Base-by-base conservation (phyloP, 2,329 filamentous ascomycete species). In the Talaromyces sp. region DNA sequence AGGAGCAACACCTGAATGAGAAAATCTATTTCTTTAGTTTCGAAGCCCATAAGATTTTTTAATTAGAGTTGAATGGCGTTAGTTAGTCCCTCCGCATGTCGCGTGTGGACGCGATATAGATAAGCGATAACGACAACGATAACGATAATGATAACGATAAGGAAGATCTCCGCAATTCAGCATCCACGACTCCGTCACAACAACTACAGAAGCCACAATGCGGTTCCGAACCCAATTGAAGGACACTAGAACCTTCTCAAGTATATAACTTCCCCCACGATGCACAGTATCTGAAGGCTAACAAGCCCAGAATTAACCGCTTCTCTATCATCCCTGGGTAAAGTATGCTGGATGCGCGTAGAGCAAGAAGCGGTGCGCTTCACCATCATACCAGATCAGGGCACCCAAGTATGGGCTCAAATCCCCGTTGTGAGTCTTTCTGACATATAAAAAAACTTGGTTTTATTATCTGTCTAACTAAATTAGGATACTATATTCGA, bases 341-440 rank as follows among this genome's bases (percentile, higher is more conserved):
- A 93, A 73, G 87, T 95, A 57, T 91, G 90, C 41, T 96, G 92
- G 91, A 82, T 96, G 58, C 89, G 91, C 61, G 84, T 99, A 30
- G 90, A 93, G 75, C 85, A 95, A 75, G 87, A 92, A 54, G 87
- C 87, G 50, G 87, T 93, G 51, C 91, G 92, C 63, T 96, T 99
- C 76, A 97, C 94, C 55, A 90, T 97, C 66, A 93, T 97, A 57
- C 92, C 94, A 1, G 91, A 97, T 70, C 88, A 90, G 66, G 93
- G 94, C 55, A 95, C 91, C 8, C 93, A 97, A 80, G 93, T 97
- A 49, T 99, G 94, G 94, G 90, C 91, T 81, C 92, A 81, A 69
- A 86, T 85, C 40, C 57, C 63, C 37, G 62, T 68, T 45, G 74
- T 75, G 68, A 43, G 73, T 65, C 24, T 49, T 41, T 3, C n/a